Conservation (phyloP, 179 eudicot species). For the Silene coronaria region DNA sequence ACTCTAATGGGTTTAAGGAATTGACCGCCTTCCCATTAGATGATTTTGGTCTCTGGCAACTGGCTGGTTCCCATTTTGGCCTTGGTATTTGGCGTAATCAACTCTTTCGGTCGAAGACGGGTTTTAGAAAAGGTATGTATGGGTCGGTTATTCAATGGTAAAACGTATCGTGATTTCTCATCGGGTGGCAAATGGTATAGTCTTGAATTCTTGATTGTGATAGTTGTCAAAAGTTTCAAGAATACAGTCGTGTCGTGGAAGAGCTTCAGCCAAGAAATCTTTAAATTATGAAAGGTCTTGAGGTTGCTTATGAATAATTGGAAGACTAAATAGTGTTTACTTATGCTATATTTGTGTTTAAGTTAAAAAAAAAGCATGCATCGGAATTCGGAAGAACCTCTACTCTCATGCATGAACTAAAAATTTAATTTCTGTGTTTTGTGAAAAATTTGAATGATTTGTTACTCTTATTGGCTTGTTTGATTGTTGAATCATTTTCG, state of each 20-base stretch:
- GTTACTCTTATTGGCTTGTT: background rate
- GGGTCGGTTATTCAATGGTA: constrained; percentile 16
- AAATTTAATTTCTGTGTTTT: background rate
- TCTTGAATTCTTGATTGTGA: background rate
- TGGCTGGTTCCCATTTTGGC: constrained; percentile 8
- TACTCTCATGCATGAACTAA: background rate
- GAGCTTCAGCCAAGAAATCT: constrained; percentile 11
- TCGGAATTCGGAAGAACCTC: background rate
- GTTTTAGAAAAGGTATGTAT: constrained; percentile 13
- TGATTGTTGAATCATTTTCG: background rate
- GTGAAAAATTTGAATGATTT: background rate
- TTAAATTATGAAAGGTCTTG: background rate
- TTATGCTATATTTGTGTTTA: background rate
- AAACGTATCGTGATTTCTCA: constrained; percentile 2
- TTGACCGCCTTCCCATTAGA: constrained; percentile 12
- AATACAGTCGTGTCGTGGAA: constrained; percentile 4
- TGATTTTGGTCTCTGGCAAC: background rate
- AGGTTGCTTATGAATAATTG: constrained; percentile 15
- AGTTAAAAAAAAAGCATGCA: background rate
- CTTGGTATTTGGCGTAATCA: constrained; percentile 6
- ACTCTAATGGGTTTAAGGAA: constrained; percentile 14
- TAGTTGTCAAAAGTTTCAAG: constrained; percentile 4
- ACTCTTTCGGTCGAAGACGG: constrained; percentile 16
- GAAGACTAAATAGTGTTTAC: background rate
- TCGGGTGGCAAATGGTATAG: constrained; percentile 13